Conservation (phyloP, 2,329 filamentous ascomycete genomes). For the Pseudogymnoascus verrucosus region DNA sequence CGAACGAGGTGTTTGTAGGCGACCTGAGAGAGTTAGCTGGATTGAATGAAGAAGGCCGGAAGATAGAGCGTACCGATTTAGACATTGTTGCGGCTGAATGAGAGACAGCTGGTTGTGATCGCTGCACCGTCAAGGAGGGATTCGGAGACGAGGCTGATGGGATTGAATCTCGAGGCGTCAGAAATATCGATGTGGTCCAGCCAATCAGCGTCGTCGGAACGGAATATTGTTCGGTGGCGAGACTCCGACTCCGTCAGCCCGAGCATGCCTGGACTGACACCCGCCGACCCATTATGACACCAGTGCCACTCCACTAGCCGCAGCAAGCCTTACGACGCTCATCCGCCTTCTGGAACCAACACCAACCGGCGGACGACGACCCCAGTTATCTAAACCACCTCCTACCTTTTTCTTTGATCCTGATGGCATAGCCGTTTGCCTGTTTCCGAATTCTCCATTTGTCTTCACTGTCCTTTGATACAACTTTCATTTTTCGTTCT, state of each 20-base stretch:
- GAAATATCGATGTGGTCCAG: neutral
- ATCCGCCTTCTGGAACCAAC: neutral
- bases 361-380: neutral
- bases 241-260: neutral
- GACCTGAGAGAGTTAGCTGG: conserved; percentile 28
- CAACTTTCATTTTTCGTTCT: neutral
- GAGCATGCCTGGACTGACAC: neutral
- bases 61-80: conserved; percentile 21
- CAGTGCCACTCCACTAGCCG: neutral
- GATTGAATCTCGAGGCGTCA: neutral
- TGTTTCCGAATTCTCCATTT: neutral
- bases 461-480: neutral
- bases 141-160: neutral
- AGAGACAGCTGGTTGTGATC: neutral
- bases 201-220: neutral
- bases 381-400: neutral
- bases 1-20: conserved; percentile 41
- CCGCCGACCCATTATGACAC: neutral
- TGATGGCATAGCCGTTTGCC: conserved; percentile 7
- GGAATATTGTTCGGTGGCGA: neutral
- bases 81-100: conserved; percentile 19
- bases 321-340: conserved; percentile 1
- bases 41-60: neutral
- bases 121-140: neutral
- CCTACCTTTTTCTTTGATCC: conserved; percentile 19